Conservation (phyloP, 306 rosid species). For the Mucuna pruriens region DNA sequence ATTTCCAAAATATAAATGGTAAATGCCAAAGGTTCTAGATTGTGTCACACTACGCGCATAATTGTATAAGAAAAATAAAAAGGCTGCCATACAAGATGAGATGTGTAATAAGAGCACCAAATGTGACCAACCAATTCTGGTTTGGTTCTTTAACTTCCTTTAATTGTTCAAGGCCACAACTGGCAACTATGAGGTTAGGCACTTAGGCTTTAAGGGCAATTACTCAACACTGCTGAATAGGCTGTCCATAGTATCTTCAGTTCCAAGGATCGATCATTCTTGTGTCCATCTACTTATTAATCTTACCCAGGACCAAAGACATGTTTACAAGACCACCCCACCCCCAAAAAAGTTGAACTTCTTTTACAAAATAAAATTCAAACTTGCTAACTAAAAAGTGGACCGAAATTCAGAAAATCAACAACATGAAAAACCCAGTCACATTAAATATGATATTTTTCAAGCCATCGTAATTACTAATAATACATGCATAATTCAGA, state of each 20-base stretch:
- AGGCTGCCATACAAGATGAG: slow-evolving; percentile 18
- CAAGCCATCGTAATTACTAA: not conserved
- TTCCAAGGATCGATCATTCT: slow-evolving; percentile 19
- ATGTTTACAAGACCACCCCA: not conserved
- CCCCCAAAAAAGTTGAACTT: not conserved
- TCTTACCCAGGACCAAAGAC: slow-evolving; percentile 22
- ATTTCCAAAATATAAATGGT: slow-evolving; percentile 4
- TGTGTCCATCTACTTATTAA: slow-evolving; percentile 12
- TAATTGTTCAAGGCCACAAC: not conserved
- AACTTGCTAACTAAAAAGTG: not conserved
- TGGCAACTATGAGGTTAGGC: not conserved
- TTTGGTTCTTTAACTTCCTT: not conserved
- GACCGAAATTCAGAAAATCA: not conserved
- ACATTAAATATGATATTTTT: not conserved
- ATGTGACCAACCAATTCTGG: slow-evolving; percentile 15
- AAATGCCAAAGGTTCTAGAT: not conserved
- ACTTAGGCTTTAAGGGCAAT: slow-evolving; percentile 1
- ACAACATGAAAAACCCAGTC: not conserved
- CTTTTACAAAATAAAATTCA: not conserved
- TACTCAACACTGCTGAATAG: not conserved
- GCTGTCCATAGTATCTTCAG: not conserved
- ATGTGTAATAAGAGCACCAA: slow-evolving; percentile 29
- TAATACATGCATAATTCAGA: not conserved
- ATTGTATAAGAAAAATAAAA: slow-evolving; percentile 15
- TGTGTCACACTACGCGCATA: not conserved